These are phyloP conservation scores for Paramecium bursaria DNA, from an alignment of 73 alveolate genomes.

Conservation along the genomic window DNA sequence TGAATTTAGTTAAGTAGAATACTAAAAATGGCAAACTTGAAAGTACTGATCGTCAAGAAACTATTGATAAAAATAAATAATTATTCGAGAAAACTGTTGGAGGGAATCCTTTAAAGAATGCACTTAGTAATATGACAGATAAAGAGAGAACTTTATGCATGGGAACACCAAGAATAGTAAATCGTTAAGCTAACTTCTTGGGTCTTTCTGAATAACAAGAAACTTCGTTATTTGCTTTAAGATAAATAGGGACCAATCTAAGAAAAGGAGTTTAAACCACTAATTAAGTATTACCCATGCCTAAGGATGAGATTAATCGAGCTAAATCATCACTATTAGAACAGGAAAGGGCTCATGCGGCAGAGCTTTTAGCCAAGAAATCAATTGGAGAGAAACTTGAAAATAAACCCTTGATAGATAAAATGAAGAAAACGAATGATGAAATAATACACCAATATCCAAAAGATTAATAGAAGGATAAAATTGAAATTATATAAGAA, in stretches of 20 bases:
- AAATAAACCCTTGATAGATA: no score
- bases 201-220: constrained; percentile 42
- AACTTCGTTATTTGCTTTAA: constrained; percentile 60
- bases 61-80: constrained; percentile 52
- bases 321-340: constrained; percentile 31
- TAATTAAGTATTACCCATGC: constrained; percentile 7
- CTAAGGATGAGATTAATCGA: constrained; percentile 20
- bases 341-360: not conserved
- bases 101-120: constrained; percentile 23
- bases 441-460: no score
- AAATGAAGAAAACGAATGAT: no score
- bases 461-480: no score
- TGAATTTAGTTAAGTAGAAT: constrained; percentile 6
- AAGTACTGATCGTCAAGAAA: constrained; percentile 30
- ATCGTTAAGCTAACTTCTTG: constrained; percentile 24
- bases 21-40: constrained; percentile 54
- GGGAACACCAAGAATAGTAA: constrained; percentile 57
- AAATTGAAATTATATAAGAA: no score
- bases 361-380: not conserved
- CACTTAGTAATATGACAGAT: constrained; percentile 39
- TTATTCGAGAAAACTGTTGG: constrained; percentile 55
- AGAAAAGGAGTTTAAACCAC: constrained; percentile 30
- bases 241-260: constrained; percentile 52
- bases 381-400: not conserved
- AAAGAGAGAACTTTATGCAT: constrained; percentile 50